Evolutionary conservation across 2,329 filamentous ascomycete species (phyloP), one percentile per base, ranked within the genome.

Genomic region (Calonectria montana): DNA sequence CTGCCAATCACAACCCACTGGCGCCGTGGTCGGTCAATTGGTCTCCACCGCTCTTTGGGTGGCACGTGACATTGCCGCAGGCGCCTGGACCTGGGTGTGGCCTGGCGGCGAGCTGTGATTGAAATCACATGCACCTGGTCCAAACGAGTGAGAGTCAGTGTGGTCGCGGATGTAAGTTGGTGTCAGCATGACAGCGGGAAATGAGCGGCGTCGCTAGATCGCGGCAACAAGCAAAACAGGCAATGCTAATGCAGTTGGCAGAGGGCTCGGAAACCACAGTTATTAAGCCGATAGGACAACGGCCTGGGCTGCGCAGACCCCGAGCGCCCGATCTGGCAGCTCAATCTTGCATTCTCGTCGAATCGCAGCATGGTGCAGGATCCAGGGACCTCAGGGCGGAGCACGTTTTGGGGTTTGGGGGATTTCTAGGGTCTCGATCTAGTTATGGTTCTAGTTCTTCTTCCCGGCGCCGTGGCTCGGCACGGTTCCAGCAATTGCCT

Each of bases 1-100:
- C 63, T 64, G 21, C 79, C 78, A 81, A 81, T 81, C 71, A 80
- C 12, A 65, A 18, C 8, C 7, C 45, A 12, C 4, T 53, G 37
- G 57, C 25, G 2, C 3, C 8, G 21, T 43, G 67, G 47, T 75
- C 75, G 76, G 48, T 65, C 67, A 47, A 65, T 48, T 21, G 27
- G 39, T 35, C 48, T 16, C 67, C 67, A 65, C 70, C 29, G 48
- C 18, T 67, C 48, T 62, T 37, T 59, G 41, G 3, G 5, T 9
- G n/a, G 18, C 74, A 75, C 74, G 74, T 75, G 74, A 75, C 62
- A 31, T 43, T 23, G 1, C 25, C 43, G 15, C n/a, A 37, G 47
- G 63, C 63, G 47, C 31, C 53, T 59, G 31, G 53, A 35, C 53
- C 53, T 59, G 29, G 18, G 29, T 31, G n/a, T 37, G 53, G 29